These are phyloP conservation scores for Crithidia brevicula DNA, from an alignment of 208 protist species.

Conservation along the genomic window DNA sequence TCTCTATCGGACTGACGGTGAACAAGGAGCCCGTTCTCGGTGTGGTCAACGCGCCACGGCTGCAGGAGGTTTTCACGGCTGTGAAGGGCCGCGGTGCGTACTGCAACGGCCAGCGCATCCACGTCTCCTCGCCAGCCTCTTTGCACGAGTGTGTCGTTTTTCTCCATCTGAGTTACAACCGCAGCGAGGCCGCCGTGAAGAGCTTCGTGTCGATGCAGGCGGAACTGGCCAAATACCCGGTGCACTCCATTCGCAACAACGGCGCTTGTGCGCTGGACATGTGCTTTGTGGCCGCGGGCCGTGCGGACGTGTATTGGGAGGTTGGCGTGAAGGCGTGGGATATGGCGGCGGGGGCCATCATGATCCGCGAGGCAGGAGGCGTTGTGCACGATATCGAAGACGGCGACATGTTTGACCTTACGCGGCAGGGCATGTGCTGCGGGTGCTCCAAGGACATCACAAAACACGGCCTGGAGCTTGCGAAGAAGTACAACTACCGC, in stretches of 20 bases:
- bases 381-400: conserved; percentile 86
- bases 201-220: conserved; percentile 65
- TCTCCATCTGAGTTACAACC: conserved; percentile 64
- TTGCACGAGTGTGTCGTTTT: conserved; percentile 71
- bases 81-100: conserved; percentile 81
- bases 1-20: conserved; percentile 83
- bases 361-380: conserved; percentile 88
- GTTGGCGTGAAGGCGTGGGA: conserved; percentile 83
- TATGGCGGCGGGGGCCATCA: conserved; percentile 78
- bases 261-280: conserved; percentile 83
- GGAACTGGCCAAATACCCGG: conserved; percentile 60
- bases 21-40: conserved; percentile 77
- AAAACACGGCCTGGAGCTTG: conserved; percentile 55
- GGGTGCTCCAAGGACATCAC: conserved; percentile 61
- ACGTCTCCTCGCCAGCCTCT: conserved; percentile 52
- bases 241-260: conserved; percentile 76
- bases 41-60: conserved; percentile 74
- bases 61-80: conserved; percentile 84
- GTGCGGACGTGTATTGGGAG: conserved; percentile 79
- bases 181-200: conserved; percentile 50
- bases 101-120: conserved; percentile 87
- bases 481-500: conserved; percentile 68
- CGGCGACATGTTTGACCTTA: conserved; percentile 61
- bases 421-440: conserved; percentile 69
- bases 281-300: conserved; percentile 84